Conservation (phyloP, 441 rosid species). For the Breynia disticha region DNA sequence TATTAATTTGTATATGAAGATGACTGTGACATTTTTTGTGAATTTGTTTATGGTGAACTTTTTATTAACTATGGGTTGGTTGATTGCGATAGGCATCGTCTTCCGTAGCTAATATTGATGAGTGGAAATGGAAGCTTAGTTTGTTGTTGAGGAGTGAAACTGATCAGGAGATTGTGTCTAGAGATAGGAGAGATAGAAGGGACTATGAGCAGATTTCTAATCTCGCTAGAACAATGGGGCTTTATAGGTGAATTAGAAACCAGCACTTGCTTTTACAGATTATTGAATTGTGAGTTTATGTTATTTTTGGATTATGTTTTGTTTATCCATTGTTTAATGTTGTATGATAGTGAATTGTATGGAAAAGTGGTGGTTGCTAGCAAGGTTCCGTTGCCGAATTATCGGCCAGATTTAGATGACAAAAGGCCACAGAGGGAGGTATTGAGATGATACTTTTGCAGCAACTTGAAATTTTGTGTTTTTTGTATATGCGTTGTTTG, state of each 20-base stretch:
- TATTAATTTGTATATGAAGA: too few relatives aligned
- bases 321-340: background rate
- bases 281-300: too few relatives aligned
- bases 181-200: slow-evolving; percentile 89
- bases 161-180: slow-evolving; percentile 77
- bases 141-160: slow-evolving; percentile 57
- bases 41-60: slow-evolving; percentile 1
- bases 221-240: slow-evolving; percentile 87
- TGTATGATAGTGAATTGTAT: slow-evolving; percentile 53
- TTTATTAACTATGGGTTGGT: background rate
- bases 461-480: background rate
- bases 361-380: slow-evolving; percentile 98
- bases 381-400: slow-evolving; percentile 93
- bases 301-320: background rate
- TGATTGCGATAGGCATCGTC: slow-evolving; percentile 61
- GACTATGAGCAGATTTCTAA: slow-evolving; percentile 86
- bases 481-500: slow-evolving; percentile 1
- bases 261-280: too few relatives aligned
- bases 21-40: too few relatives aligned
- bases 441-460: slow-evolving; percentile 15
- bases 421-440: slow-evolving; percentile 99
- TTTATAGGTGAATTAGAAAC: slow-evolving; percentile 44
- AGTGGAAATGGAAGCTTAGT: slow-evolving; percentile 96
- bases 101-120: slow-evolving; percentile 82
- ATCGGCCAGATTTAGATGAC: slow-evolving; percentile 96